Evolutionary conservation across 2,329 filamentous ascomycete genomes (phyloP).

Genomic region (Ophiostoma sp.): DNA sequence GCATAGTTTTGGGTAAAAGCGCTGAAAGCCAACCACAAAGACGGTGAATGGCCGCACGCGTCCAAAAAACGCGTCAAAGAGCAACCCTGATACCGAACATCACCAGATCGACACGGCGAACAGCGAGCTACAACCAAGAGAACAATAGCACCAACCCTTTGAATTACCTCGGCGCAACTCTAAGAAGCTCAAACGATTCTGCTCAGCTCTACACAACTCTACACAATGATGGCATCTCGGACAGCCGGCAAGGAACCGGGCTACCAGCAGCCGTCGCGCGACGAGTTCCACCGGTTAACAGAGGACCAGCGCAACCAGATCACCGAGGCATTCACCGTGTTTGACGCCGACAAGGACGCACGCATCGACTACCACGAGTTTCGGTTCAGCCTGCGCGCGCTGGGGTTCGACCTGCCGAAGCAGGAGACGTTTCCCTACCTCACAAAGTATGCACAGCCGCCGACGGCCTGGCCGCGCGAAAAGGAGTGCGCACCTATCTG

Average conservation of each 20-base stretch:
- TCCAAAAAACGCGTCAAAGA: slow-evolving; percentile 13
- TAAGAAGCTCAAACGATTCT: too few species aligned
- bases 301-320: slow-evolving; percentile 93
- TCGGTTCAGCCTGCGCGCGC: slow-evolving; percentile 89
- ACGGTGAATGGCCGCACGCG: slow-evolving; percentile 11
- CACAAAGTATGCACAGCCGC: slow-evolving; percentile 70
- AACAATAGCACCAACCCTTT: too few species aligned
- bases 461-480: slow-evolving; percentile 51
- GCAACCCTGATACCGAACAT: not conserved
- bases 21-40: not conserved
- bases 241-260: slow-evolving; percentile 26
- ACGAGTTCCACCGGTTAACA: slow-evolving; percentile 48
- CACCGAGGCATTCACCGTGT: slow-evolving; percentile 83
- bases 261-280: slow-evolving; percentile 32
- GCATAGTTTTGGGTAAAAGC: not conserved
- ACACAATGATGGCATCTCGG: slow-evolving; percentile 27
- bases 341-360: slow-evolving; percentile 92
- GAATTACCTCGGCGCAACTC: too few species aligned
- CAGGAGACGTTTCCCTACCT: slow-evolving; percentile 76
- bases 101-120: not conserved
- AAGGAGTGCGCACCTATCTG: slow-evolving; percentile 54
- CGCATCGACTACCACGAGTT: slow-evolving; percentile 98
- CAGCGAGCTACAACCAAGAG: too few species aligned
- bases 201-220: not conserved
- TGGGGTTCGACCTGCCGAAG: slow-evolving; percentile 89